Evolutionary conservation across 805 yeast genomes (phyloP), one percentile per base, ranked within the genome.

Genomic region (Starmera pachycereana): DNA sequence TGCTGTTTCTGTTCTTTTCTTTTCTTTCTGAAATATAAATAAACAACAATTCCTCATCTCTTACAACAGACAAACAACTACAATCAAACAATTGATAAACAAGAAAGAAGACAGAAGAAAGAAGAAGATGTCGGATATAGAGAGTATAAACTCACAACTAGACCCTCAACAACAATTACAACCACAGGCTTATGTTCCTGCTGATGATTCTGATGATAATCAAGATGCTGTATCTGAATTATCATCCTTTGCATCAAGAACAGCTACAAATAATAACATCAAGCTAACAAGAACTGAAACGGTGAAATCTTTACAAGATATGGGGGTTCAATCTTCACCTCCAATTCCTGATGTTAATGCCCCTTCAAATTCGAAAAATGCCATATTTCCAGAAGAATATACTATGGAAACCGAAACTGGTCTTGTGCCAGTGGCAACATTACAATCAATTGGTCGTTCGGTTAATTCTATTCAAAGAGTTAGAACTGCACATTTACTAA

Each of bases 361-460:
- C 35, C 82, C 85, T 51, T 63, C 50, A 50, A 65, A 37, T 32
- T 68, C 73, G 19, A 71, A 68, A 44, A 71, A 72, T 46, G 83
- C 90, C 12, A 80, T 87, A 30, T 88, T 88, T 69, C 96, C 96
- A 8, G 96, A 88, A 66, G 96, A 88, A 57, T 88, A 85, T 58
- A 82, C 88, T 7, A 48, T 88, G 59, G 96, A 88, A 65, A 88
- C 96, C 0, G 71, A 72, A 39, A 85, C 96, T 6, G 96, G 96
- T 46, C 66, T 88, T 40, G 96, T 88, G 12, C 92, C 90, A 2
- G 84, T 80, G 1, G 65, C 76, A 34, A 81, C 95, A 1, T 65
- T 87, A 49, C 81, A 72, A 36, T 67, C 71, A 8, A 45, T 85
- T 29, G 92, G 95, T 30, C 72, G 92, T 55, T 60, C 65, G 1